phyloP scores from a whole-genome alignment of 805 yeast species.

The Wickerhamomyces canadensis region DNA sequence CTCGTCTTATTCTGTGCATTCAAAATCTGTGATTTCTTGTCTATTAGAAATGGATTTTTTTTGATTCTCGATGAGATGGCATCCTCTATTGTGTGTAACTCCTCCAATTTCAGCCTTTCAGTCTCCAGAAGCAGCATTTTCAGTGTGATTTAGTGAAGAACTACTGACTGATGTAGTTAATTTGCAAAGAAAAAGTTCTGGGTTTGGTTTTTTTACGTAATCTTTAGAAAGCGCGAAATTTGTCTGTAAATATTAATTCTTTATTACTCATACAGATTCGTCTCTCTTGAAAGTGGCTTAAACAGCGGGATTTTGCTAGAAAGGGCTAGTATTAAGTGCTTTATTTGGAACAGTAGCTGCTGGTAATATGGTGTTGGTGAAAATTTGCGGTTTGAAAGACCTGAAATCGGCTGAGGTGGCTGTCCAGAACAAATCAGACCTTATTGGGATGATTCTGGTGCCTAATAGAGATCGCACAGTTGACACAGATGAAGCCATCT shows the following conservation, averaged over 20 bases:
- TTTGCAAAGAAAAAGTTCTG: no score
- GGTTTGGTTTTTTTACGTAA: no score
- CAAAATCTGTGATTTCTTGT: background rate
- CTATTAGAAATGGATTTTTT: background rate
- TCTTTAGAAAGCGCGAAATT: no score
- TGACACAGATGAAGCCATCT: slow-evolving; percentile 36
- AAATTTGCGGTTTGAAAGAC: slow-evolving; percentile 79
- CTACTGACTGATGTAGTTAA: no score
- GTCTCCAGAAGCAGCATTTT: background rate
- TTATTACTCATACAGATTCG: no score
- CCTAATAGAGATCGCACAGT: slow-evolving; percentile 77
- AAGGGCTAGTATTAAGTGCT: background rate
- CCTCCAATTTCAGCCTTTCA: background rate
- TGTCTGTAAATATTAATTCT: no score
- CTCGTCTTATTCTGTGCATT: background rate
- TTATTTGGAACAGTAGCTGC: background rate
- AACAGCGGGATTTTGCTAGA: no score
- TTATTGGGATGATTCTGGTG: slow-evolving; percentile 82
- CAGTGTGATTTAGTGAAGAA: no score
- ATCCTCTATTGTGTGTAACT: background rate
- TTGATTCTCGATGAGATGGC: background rate
- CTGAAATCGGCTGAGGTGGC: slow-evolving; percentile 68
- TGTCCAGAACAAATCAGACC: slow-evolving; percentile 62
- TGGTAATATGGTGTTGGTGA: slow-evolving; percentile 41
- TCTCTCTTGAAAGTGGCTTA: no score